Evolutionary conservation across 768 basidiomycete genomes (phyloP).

Genomic region (Tricholoma sp.): DNA sequence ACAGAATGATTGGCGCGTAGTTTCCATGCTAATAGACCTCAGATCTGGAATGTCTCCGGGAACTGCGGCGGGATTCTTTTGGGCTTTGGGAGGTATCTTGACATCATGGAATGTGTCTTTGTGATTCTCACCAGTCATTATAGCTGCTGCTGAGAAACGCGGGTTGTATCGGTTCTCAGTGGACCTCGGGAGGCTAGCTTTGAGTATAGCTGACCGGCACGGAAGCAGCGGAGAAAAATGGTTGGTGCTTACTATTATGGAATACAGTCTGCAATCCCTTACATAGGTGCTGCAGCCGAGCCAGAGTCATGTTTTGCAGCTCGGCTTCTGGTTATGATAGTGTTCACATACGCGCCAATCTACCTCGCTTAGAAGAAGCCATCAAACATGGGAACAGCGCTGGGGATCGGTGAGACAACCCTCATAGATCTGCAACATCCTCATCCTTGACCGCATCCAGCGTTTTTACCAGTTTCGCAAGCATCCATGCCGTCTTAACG

Average conservation of each 20-base stretch:
- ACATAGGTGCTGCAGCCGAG: conserved; percentile 37
- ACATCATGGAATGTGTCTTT: not conserved
- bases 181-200: conserved; percentile 60
- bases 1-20: conserved; percentile 14
- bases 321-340: conserved; percentile 68
- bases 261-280: not conserved
- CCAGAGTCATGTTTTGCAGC: conserved; percentile 53
- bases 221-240: conserved; percentile 66
- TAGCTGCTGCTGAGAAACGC: conserved; percentile 55
- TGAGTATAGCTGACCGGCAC: conserved; percentile 61
- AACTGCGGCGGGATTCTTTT: conserved; percentile 68
- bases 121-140: conserved; percentile 6
- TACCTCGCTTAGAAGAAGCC: conserved; percentile 56
- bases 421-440: not conserved
- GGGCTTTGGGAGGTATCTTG: conserved; percentile 55
- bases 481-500: conserved; percentile 47
- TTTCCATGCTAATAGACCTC: not conserved
- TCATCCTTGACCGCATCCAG: conserved; percentile 26
- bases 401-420: conserved; percentile 53
- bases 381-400: conserved; percentile 61
- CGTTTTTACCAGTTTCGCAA: conserved; percentile 57
- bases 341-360: conserved; percentile 56
- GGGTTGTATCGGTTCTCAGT: conserved; percentile 64
- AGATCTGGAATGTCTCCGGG: conserved; percentile 68
- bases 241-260: conserved; percentile 25